Base-by-base conservation (phyloP, 1,139 yeast genomes). In the Hyphopichia burtonii region DNA sequence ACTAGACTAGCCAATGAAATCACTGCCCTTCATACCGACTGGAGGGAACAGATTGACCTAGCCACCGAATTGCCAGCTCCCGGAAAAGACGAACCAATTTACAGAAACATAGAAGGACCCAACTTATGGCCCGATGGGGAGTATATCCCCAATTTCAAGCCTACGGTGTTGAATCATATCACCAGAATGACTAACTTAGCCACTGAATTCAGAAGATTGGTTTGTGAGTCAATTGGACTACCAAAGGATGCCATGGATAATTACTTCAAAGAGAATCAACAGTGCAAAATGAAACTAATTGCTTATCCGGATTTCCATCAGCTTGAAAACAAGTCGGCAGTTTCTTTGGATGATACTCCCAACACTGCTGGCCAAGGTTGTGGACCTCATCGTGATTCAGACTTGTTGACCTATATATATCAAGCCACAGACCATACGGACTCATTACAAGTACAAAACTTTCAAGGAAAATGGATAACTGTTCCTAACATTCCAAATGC, bases 341-440 rank as follows among this genome's bases (percentile, higher is more conserved):
- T 67, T 0, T 41, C 44, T 2, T 50, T 65, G 31, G 27, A 37
- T 20, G 35, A 31, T 22, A 17, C 34, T 16, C 39, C 39, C 15
- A 15, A 17, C n/a, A 28, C 27, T 28, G 32, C 33, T n/a, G 27
- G 27, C 14, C 88, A 82, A 55, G 87, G 89, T 2, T 82, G 78
- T 30, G 89, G 90, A 1, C 85, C 86, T 2, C 89, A 83, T 54
- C 74, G 86, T 49, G 89, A 83, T 52, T 77, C 83, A n/a, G 86
- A 82, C 45, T 68, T 82, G 50, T 54, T 82, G 36, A 82, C 87
- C 0, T 78, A 73, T 52, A 81, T 82, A 14, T 77, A 69, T 50
- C 88, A 82, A 54, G 87, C 76, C 2, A 70, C 80, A 0, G 63
- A 68, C 36, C 76, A 75, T 43, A 40, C 51, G 7, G 66, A 49